A percentile compares a stretch with the other conserved stretches of the same genome.
phyloP scores from a whole-genome alignment of 2,329 filamentous ascomycete genomes.

The Pseudopithomyces chartarum region DNA sequence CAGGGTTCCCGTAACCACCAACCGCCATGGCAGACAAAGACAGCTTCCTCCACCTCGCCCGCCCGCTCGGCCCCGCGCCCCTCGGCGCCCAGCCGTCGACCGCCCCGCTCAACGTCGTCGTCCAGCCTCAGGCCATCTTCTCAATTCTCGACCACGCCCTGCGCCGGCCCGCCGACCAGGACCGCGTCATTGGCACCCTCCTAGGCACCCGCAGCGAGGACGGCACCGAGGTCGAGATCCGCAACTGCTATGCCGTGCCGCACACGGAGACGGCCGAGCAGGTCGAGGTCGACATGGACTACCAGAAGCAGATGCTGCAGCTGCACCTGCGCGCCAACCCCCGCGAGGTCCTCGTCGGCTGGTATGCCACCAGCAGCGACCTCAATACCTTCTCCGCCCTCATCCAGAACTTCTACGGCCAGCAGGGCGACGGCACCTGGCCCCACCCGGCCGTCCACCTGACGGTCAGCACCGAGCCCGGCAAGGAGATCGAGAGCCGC shows the following conservation, averaged over 20 bases:
- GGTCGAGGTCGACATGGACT: constrained; percentile 99
- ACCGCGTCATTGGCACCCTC: constrained; percentile 94
- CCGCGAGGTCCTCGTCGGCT: constrained; percentile 91
- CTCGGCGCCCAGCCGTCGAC: constrained; percentile 82
- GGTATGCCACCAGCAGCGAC: constrained; percentile 97
- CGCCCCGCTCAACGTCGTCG: constrained; percentile 88
- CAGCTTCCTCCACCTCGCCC: constrained; percentile 91
- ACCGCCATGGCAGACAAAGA: constrained; percentile 81
- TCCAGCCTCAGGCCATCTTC: constrained; percentile 86
- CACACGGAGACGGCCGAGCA: constrained; percentile 99
- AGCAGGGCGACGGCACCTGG: constrained; percentile 94
- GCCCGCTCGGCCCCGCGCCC: constrained; percentile 82
- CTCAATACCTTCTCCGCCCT: constrained; percentile 98
- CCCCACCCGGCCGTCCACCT: constrained; percentile 97
- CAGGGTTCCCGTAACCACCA: background rate
- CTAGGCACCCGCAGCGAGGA: constrained; percentile 94
- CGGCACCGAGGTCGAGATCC: constrained; percentile 93
- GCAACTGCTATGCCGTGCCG: constrained; percentile 95
- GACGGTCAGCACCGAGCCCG: constrained; percentile 88
- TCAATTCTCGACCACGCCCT: constrained; percentile 85
- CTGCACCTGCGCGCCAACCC: constrained; percentile 93
- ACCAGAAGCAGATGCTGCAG: constrained; percentile 98
- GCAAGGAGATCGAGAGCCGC: constrained; percentile 84
- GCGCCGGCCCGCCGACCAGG: constrained; percentile 87
- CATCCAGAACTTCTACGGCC: constrained; percentile 99